phyloP scores from a whole-genome alignment of 805 yeast genomes.

The Cyberlindnera nakhonratchasimensis region DNA sequence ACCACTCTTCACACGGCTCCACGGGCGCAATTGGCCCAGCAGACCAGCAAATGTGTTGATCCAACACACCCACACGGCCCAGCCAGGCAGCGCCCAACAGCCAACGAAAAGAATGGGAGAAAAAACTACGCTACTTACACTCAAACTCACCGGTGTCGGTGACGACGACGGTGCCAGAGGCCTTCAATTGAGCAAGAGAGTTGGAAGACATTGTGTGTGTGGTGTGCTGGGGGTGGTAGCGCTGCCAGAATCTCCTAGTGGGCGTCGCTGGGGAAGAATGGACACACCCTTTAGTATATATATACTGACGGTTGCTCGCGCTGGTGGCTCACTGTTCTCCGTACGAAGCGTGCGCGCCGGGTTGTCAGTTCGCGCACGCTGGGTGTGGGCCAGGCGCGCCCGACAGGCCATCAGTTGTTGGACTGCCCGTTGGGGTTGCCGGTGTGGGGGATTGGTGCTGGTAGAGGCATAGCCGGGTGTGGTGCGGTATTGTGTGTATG shows the following conservation, averaged over 20 bases:
- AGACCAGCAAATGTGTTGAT: no score
- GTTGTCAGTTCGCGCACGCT: constrained; percentile 2
- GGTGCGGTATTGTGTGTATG: no score
- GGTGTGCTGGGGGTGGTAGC: neutral
- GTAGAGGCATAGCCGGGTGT: neutral
- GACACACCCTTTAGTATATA: neutral
- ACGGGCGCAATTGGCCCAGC: no score
- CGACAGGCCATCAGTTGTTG: constrained; percentile 5
- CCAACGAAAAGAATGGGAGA: no score
- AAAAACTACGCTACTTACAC: constrained; percentile 35
- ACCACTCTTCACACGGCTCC: no score
- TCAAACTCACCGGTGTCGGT: constrained; percentile 99
- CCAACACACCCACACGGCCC: no score
- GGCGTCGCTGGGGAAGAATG: neutral
- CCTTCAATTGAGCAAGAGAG: constrained; percentile 90
- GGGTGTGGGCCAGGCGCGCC: constrained; percentile 8
- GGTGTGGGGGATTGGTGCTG: neutral
- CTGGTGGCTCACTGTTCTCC: constrained; percentile 14
- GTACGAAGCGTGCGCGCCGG: constrained; percentile 5
- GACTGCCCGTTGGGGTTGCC: neutral
- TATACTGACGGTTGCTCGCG: constrained; percentile 1
- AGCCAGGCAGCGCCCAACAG: no score
- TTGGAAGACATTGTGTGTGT: constrained; percentile 38
- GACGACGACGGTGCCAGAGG: constrained; percentile 93
- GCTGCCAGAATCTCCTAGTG: neutral